Conservation (phyloP, 2,329 filamentous ascomycete genomes). For the Colletotrichum lentis region DNA sequence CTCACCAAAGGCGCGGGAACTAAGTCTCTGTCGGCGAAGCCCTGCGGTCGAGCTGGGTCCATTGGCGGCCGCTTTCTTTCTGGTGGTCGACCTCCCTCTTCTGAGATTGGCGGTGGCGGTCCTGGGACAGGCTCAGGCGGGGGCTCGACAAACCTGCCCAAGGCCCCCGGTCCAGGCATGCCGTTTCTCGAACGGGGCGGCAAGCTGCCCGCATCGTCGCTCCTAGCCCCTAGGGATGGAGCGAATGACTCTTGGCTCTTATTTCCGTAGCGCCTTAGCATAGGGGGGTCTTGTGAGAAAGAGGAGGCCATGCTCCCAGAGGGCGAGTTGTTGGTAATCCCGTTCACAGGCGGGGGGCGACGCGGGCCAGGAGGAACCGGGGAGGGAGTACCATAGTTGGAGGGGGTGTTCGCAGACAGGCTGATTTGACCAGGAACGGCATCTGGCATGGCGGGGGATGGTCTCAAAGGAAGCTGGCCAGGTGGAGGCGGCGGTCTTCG, state of each 20-base stretch:
- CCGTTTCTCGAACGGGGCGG: constrained; percentile 64
- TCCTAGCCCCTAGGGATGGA: constrained; percentile 55
- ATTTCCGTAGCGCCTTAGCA: constrained; percentile 61
- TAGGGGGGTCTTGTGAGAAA: constrained; percentile 52
- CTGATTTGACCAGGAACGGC: constrained; percentile 39
- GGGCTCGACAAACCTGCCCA: constrained; percentile 49
- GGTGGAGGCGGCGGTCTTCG: constrained; percentile 48
- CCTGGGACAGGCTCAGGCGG: constrained; percentile 40
- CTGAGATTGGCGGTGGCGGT: constrained; percentile 42
- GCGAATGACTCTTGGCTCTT: constrained; percentile 67
- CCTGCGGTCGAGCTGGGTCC: constrained; percentile 64
- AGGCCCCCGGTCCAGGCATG: constrained; percentile 50
- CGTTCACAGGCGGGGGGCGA: constrained; percentile 30
- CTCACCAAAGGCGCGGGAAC: constrained; percentile 68
- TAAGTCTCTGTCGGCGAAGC: constrained; percentile 58
- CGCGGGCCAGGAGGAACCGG: constrained; percentile 40
- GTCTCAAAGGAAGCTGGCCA: constrained; percentile 23
- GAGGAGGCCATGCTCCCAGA: constrained; percentile 61
- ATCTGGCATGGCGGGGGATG: constrained; percentile 27
- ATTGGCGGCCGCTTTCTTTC: constrained; percentile 73
- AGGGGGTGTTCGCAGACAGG: constrained; percentile 38
- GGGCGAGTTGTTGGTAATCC: constrained; percentile 51
- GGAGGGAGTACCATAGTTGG: constrained; percentile 48
- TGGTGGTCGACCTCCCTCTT: constrained; percentile 58
- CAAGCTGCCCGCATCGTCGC: constrained; percentile 61